These are phyloP conservation scores for Lactifluus piperatus DNA, from an alignment of 768 basidiomycete species.

Conservation along the genomic window DNA sequence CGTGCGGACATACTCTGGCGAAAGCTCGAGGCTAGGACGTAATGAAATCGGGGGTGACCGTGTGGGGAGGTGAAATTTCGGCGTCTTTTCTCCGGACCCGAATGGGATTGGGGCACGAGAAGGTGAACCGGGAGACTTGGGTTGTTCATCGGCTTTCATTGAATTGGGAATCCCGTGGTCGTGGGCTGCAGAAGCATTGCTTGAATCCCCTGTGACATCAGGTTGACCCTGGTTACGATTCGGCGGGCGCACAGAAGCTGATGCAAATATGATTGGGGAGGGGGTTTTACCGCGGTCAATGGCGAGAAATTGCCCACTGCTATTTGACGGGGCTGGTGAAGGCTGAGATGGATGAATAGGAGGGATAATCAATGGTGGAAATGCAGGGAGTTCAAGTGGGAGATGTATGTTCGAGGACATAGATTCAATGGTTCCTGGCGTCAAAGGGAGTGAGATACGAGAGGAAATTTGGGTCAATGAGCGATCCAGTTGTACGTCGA, in stretches of 20 bases:
- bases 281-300: conserved; percentile 5
- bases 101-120: conserved; percentile 11
- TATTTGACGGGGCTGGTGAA: neutral
- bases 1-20: conserved; percentile 5
- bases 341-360: neutral
- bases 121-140: conserved; percentile 1
- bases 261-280: conserved; percentile 17
- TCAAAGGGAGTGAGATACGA: neutral
- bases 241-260: neutral
- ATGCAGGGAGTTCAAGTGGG: neutral
- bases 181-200: neutral
- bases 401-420: neutral
- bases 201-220: neutral
- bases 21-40: conserved; percentile 11
- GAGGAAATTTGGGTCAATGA: conserved; percentile 4
- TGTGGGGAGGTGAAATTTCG: conserved; percentile 14
- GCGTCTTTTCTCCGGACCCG: neutral
- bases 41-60: neutral
- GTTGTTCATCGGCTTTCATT: neutral
- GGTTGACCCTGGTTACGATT: neutral
- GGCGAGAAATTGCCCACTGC: neutral
- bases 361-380: neutral
- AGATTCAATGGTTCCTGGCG: neutral
- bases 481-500: conserved; percentile 2
- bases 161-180: neutral